Evolutionary conservation across 2,329 filamentous ascomycete species (phyloP), one percentile per base, ranked within the genome.

Genomic region (Arthrobotrys iridis): DNA sequence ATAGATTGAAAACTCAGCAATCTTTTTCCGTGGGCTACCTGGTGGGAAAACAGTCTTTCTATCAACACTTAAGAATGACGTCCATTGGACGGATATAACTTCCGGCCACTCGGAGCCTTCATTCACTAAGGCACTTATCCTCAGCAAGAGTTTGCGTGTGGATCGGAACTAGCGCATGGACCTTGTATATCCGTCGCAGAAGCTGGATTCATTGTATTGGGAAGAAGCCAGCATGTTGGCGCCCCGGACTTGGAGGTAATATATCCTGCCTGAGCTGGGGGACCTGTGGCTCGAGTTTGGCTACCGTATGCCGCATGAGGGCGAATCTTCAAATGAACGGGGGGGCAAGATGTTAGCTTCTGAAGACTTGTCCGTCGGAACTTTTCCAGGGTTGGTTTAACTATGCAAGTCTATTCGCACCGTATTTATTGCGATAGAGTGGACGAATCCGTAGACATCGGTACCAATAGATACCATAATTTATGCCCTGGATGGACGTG

Each of bases 41-140:
- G 8, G 28, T 35, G 55, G n/a, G 35, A 41, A 28, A 41, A 20
- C 52, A 46, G 33, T 55, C 41, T 35, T 40, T 67, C 64, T 52
- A 64, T 74, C 62, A 74, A 66, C 60, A 67, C 62, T 24, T 28
- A 60, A 41, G 20, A 45, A 41, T 52, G 22, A 18, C 18, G 62
- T 65, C 62, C 45, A 63, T 74, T 74, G 70, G 70, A 52, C 70
- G 70, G 70, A 74, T 57, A 20, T 52, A 62, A 40, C 24, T 62
- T 74, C 70, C 70, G 70, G 33, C 70, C 60, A 74, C 52, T 74
- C 60, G 45, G 60, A 45, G 37, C 33, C 43, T 24, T 67, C 26
- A 33, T 58, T 35, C 50, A 24, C 55, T 18, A 55, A 55, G 60
- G 45, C 70, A 43, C 58, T 74, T 63, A 57, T 74, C 62, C 70